phyloP scores from a whole-genome alignment of 305 asterid species.

The Fraxinus latifolia region DNA sequence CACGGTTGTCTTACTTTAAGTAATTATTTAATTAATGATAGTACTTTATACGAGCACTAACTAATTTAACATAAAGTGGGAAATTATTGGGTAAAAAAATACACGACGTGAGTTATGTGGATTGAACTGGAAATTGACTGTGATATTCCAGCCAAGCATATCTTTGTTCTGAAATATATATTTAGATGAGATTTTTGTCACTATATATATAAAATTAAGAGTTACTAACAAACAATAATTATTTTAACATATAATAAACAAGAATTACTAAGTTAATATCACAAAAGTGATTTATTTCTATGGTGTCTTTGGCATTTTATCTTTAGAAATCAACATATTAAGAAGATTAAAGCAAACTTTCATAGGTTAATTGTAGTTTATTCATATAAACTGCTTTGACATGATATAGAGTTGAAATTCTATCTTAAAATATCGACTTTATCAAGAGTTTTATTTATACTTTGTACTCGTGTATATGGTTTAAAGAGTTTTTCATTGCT shows the following conservation, averaged over 20 bases:
- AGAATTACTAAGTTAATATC: not conserved
- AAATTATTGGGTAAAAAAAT: not conserved
- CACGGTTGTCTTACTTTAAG: not conserved
- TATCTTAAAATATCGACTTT: not conserved
- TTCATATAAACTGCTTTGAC: too few relatives aligned
- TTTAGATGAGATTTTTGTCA: not conserved
- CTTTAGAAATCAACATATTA: too few relatives aligned
- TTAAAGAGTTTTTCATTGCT: not conserved
- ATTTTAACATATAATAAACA: not conserved
- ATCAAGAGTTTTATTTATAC: not conserved
- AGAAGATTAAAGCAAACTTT: too few relatives aligned
- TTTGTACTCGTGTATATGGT: not conserved
- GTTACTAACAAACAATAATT: not conserved
- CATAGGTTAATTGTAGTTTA: too few relatives aligned
- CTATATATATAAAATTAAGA: not conserved
- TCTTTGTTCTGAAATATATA: not conserved
- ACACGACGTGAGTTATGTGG: not conserved
- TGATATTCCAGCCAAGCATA: not conserved
- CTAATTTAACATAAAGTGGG: not conserved
- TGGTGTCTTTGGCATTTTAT: not conserved
- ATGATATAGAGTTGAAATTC: too few relatives aligned
- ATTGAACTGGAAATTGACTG: not conserved
- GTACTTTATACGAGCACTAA: constrained; percentile 2
- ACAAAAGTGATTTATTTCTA: not conserved
- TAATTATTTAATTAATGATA: not conserved